phyloP scores from a whole-genome alignment of 2,329 filamentous ascomycete genomes.

The Paracamarosporium sp. region DNA sequence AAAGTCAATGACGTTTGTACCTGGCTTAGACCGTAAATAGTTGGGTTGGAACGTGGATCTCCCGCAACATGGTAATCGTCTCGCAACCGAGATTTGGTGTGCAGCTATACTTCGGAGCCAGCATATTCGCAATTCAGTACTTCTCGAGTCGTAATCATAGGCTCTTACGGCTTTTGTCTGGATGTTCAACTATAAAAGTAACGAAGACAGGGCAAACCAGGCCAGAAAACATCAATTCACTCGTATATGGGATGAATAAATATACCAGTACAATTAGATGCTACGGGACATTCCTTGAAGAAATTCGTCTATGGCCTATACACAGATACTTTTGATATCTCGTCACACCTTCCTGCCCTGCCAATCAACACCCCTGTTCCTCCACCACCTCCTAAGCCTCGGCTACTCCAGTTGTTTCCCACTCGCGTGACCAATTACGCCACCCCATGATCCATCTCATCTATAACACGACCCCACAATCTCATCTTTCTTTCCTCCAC shows the following conservation, averaged over 20 bases:
- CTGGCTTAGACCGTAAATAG: background rate
- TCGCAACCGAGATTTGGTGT: background rate
- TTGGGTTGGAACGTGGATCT: background rate
- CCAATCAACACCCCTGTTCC: constrained; percentile 1
- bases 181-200: no score
- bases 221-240: no score
- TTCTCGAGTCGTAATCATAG: no score
- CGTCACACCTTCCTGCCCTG: background rate
- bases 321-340: background rate
- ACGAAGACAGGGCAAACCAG: no score
- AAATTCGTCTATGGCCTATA: background rate
- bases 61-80: background rate
- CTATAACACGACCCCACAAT: background rate
- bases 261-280: background rate
- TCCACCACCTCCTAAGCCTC: constrained; percentile 3
- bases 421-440: constrained; percentile 3
- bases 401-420: background rate
- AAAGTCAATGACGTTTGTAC: background rate
- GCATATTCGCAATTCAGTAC: no score
- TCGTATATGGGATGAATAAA: no score
- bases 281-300: background rate
- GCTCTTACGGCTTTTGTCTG: no score
- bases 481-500: background rate
- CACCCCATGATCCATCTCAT: background rate
- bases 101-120: background rate